These are phyloP conservation scores for Fennellomyces sp. DNA, from an alignment of 371 early-diverging fungal genomes.

Conservation along the genomic window DNA sequence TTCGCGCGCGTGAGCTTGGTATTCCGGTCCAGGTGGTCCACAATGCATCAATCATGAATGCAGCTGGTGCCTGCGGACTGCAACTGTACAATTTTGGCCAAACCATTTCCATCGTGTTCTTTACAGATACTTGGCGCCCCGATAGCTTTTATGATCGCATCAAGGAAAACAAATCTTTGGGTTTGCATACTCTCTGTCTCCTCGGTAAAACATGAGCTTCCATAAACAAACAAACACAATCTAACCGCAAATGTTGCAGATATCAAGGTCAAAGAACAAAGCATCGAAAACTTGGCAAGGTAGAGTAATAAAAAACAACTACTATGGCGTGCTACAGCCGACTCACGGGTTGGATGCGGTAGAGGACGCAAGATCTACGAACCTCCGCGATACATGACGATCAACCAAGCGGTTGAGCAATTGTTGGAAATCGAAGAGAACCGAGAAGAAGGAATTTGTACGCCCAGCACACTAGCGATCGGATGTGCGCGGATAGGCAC, in stretches of 20 bases:
- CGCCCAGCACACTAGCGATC: slow-evolving; percentile 83
- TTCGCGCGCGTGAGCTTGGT: slow-evolving; percentile 89
- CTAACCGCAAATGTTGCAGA: slow-evolving; percentile 58
- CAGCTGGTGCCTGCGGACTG: slow-evolving; percentile 97
- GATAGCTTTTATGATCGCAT: slow-evolving; percentile 97
- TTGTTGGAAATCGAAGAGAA: slow-evolving; percentile 90
- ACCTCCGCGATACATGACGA: slow-evolving; percentile 98
- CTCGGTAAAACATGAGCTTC: slow-evolving; percentile 48
- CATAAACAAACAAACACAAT: background rate
- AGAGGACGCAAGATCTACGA: slow-evolving; percentile 93
- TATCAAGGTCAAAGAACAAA: slow-evolving; percentile 99
- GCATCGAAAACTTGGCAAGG: slow-evolving; percentile 92
- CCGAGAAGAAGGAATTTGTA: slow-evolving; percentile 73
- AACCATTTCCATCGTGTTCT: slow-evolving; percentile 99
- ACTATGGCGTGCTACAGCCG: background rate
- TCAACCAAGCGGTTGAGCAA: slow-evolving; percentile 93
- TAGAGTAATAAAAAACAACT: slow-evolving; percentile 23
- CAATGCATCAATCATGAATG: slow-evolving; percentile 99
- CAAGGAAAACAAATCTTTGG: slow-evolving; percentile 80
- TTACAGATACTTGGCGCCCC: slow-evolving; percentile 95
- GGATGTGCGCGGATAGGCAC: slow-evolving; percentile 95
- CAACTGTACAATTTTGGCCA: slow-evolving; percentile 99
- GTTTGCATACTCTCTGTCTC: slow-evolving; percentile 97
- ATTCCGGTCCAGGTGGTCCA: slow-evolving; percentile 93
- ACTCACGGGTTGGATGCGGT: background rate